Evolutionary conservation across 2,329 filamentous ascomycete genomes (phyloP).

Genomic region (Pseudopyrenochaeta lycopersici): DNA sequence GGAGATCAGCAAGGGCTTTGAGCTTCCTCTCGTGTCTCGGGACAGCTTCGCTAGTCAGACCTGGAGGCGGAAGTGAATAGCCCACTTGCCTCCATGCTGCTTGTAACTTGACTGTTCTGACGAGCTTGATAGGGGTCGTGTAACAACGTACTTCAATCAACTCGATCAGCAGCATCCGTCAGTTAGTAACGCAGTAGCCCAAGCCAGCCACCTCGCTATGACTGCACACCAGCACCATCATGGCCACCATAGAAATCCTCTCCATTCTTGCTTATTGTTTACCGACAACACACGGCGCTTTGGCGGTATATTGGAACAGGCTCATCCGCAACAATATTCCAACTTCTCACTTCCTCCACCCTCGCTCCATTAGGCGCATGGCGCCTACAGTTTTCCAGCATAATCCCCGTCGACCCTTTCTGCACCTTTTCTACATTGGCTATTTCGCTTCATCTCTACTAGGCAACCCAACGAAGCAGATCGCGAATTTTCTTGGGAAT

Average conservation of each 20-base stretch:
- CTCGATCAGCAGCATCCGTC: constrained; percentile 19
- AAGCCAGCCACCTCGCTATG: constrained; percentile 14
- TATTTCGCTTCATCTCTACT: background rate
- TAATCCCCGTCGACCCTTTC: constrained; percentile 14
- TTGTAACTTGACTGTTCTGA: constrained; percentile 37
- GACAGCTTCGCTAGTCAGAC: constrained; percentile 47
- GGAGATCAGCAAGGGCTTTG: constrained; percentile 72
- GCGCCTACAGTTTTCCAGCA: constrained; percentile 35
- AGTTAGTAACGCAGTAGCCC: constrained; percentile 15
- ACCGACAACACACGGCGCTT: constrained; percentile 40
- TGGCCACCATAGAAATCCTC: constrained; percentile 37
- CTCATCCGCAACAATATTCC: constrained; percentile 28
- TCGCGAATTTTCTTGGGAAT: background rate
- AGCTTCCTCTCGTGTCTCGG: constrained; percentile 53
- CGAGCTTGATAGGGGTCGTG: constrained; percentile 30
- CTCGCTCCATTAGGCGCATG: constrained; percentile 33
- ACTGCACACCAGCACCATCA: constrained; percentile 26
- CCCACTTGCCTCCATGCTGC: constrained; percentile 24
- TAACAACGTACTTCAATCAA: constrained; percentile 26
- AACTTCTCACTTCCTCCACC: constrained; percentile 23
- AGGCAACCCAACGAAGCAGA: background rate
- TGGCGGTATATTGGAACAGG: constrained; percentile 36
- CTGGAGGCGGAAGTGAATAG: constrained; percentile 51
- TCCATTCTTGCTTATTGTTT: constrained; percentile 53
- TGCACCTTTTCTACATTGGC: background rate